Conservation (phyloP, 2,329 filamentous ascomycete genomes). For the Fusarium clavum region DNA sequence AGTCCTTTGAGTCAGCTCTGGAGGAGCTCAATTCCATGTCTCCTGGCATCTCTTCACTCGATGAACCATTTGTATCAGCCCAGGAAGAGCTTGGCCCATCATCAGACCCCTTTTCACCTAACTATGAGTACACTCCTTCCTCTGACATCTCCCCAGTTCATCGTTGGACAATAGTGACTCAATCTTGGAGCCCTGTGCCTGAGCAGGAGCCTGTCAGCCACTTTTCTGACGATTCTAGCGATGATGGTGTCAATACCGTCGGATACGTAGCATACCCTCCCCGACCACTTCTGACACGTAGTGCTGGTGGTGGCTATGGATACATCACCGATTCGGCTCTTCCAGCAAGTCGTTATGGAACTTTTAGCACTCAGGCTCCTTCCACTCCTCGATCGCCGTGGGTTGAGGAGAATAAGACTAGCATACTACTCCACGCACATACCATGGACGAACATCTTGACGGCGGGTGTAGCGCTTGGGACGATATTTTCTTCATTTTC, state of each 20-base stretch:
- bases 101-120: background rate
- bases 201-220: background rate
- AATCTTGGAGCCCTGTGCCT: background rate
- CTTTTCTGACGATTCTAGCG: background rate
- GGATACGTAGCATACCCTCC: background rate
- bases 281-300: background rate
- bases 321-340: background rate
- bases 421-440: background rate
- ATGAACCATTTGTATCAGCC: background rate
- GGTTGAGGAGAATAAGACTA: background rate
- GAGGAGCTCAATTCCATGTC: background rate
- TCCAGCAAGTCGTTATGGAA: background rate
- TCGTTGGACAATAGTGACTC: no score
- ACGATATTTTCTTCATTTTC: background rate
- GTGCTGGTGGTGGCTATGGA: background rate
- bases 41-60: background rate
- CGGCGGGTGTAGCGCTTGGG: background rate
- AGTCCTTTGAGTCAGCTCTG: background rate
- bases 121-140: background rate
- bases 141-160: background rate
- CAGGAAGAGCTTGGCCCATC: background rate
- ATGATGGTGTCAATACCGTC: background rate
- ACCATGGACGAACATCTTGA: background rate
- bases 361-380: background rate
- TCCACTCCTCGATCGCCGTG: background rate